Percentiles rank a stretch among this genome's conserved stretches.
phyloP scores from a whole-genome alignment of 2,329 filamentous ascomycete genomes.

The Macrophomina phaseolina region DNA sequence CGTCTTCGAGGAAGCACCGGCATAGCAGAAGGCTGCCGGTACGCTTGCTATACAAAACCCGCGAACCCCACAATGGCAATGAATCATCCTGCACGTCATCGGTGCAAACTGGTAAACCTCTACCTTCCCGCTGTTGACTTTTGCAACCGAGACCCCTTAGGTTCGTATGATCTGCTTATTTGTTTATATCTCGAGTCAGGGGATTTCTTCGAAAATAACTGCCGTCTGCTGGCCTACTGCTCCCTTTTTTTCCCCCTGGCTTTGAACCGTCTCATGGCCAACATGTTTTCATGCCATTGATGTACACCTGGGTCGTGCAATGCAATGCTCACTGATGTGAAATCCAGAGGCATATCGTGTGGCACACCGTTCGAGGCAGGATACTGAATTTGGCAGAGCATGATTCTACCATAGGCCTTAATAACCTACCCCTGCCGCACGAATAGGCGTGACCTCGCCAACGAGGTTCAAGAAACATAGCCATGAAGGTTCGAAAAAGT shows the following conservation, averaged over 20 bases:
- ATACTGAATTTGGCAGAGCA: constrained; percentile 64
- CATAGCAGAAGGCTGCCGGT: constrained; percentile 53
- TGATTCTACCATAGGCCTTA: constrained; percentile 47
- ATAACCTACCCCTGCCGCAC: no score
- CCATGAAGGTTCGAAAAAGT: no score
- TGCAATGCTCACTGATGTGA: constrained; percentile 35
- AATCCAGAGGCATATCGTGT: constrained; percentile 55
- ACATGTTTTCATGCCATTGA: constrained; percentile 57
- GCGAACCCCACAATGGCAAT: constrained; percentile 55
- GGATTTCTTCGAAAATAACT: constrained; percentile 59
- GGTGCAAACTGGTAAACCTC: constrained; percentile 42
- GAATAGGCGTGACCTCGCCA: no score
- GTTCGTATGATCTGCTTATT: constrained; percentile 62
- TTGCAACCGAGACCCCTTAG: neutral
- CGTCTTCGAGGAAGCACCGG: constrained; percentile 40
- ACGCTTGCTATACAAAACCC: constrained; percentile 57
- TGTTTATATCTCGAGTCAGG: constrained; percentile 55
- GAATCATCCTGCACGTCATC: constrained; percentile 61
- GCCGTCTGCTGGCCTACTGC: constrained; percentile 64
- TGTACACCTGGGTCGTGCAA: no score
- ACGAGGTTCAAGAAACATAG: no score
- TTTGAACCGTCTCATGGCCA: constrained; percentile 63
- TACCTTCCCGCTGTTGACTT: neutral
- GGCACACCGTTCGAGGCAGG: constrained; percentile 53
- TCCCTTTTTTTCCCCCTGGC: constrained; percentile 59